Evolutionary conservation across 768 basidiomycete species (phyloP), one percentile per base, ranked within the genome.

Genomic region (Russula vinacea): DNA sequence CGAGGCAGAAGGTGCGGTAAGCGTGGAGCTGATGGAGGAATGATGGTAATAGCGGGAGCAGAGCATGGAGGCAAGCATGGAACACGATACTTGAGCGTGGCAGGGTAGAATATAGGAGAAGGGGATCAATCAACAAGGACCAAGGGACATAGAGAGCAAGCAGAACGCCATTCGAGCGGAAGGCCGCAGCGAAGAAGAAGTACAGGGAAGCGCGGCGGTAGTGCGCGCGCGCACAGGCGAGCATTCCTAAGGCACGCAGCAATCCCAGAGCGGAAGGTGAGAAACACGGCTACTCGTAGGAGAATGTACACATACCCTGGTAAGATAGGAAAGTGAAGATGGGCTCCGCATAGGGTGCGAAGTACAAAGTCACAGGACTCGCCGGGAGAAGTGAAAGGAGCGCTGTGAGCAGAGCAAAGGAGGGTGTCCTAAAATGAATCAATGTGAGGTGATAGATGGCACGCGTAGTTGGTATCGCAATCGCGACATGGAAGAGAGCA

Each of bases 301-400:
- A 67, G 67, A 53, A 14, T 68, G 65, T 1, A 65, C 76, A 67
- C 77, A 65, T 71, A 79, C 90, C 92, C 70, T 75, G 78, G 72
- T 95, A 96, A 0, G 92, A 89, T 29, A 90, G 75, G 64, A 83
- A 83, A 0, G 94, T 89, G 74, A 91, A 95, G 73, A 93, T 89
- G 0, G 94, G 90, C 70, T 98, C 96, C 55, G 78, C 85, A 73
- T 90, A 96, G 0, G 89, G 82, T 0, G 88, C 86, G 52, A 88
- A 80, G 29, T 85, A 81, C 24, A 90, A 74, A 0, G 89, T 86
- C 0, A 83, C 81, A 2, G 94, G 94, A 51, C 93, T 92, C 58
- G 88, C 90, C 0, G 92, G 83, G 6, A 98, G 70, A 49, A 94
- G 77, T 26, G 91, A 93, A 22, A 97, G 78, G 22, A 87, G 65